A percentile compares a stretch with the other conserved stretches of the same genome.
Evolutionary conservation across 2,329 filamentous ascomycete species (phyloP).

Genomic region (Pyrenophora tritici-repentis): DNA sequence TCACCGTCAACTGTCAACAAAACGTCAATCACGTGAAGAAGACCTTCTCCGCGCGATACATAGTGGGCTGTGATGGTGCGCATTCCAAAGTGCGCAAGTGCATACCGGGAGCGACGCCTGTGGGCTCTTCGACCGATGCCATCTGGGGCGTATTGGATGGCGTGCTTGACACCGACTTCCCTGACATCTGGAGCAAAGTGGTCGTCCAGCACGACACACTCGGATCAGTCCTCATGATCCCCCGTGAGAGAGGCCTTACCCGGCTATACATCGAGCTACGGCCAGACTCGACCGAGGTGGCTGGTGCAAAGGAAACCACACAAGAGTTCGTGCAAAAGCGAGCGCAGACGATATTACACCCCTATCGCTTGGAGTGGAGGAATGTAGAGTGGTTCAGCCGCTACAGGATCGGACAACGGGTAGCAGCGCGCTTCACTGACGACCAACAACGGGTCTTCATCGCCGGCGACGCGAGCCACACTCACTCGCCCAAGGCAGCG

Average conservation of each 20-base stretch:
- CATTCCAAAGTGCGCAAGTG: constrained; percentile 71
- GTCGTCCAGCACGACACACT: constrained; percentile 69
- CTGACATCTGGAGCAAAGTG: constrained; percentile 76
- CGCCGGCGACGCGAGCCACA: constrained; percentile 55
- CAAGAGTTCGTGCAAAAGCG: constrained; percentile 73
- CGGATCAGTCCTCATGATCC: constrained; percentile 74
- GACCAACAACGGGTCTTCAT: constrained; percentile 52
- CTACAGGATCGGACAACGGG: constrained; percentile 57
- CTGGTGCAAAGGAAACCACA: constrained; percentile 48
- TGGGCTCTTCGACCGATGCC: constrained; percentile 58
- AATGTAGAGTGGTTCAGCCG: constrained; percentile 58
- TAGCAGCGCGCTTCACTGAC: constrained; percentile 54
- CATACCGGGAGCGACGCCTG: constrained; percentile 56
- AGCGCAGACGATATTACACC: constrained; percentile 56
- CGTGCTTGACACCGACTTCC: constrained; percentile 72
- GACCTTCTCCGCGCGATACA: constrained; percentile 63
- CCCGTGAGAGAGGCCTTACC: constrained; percentile 73
- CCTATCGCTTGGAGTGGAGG: constrained; percentile 53
- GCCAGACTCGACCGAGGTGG: constrained; percentile 40
- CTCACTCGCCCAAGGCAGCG: constrained; percentile 50
- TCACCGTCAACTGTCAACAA: constrained; percentile 52
- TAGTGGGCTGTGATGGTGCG: constrained; percentile 75
- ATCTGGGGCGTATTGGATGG: constrained; percentile 77
- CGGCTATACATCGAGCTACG: constrained; percentile 60
- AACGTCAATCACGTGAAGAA: constrained; percentile 44